Base-by-base conservation (phyloP, 306 rosid species). In the Sechiopsis laciniata region DNA sequence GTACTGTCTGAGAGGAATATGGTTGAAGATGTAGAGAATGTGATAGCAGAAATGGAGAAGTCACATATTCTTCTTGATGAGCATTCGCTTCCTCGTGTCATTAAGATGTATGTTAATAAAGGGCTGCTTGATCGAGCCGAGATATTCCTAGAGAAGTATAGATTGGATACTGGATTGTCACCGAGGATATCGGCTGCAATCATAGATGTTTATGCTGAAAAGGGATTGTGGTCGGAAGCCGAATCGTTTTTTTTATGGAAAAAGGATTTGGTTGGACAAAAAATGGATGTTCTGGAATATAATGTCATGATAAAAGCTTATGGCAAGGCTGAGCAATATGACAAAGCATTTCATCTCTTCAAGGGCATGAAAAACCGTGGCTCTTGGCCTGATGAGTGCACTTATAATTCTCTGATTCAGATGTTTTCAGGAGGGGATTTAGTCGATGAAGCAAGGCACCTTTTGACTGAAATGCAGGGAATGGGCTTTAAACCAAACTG, bases 291-390 rank as follows among this genome's bases (percentile, higher is more conserved):
- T 73, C 26, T 86, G 20, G 99, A 94, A 77, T 89, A 81, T 76
- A 94, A 94, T 50, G 89, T 91, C 77, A 85, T 91, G 97, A 79
- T 94, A 71, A 94, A 94, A 83, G 97, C 95, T 42, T 94, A 86
- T 74, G 99, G 97, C 26, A 91, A 70, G 80, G 88, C 84, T 46
- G 83, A 85, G 75, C 91, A 86, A 55, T 86, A 86, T 62, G 92
- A 91, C 50, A 85, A 87, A 81, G 95, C 96, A 13, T 42, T 86
- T 45, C 75, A 77, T 81, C 85, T 94, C 74, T 89, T 94, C 82
- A 85, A 79, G 74, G 85, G 81, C 59, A 94, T 94, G 99, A 84
- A 84, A 74, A 87, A 85, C 58, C 86, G 86, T 58, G 96, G 99
- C 65, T 77, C 83, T 70, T 89, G 92, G 90, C 91, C 95, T 13